Evolutionary conservation across 2,329 filamentous ascomycete genomes (phyloP), one percentile per base, ranked within the genome.

Genomic region (Paracamarosporium sp.): DNA sequence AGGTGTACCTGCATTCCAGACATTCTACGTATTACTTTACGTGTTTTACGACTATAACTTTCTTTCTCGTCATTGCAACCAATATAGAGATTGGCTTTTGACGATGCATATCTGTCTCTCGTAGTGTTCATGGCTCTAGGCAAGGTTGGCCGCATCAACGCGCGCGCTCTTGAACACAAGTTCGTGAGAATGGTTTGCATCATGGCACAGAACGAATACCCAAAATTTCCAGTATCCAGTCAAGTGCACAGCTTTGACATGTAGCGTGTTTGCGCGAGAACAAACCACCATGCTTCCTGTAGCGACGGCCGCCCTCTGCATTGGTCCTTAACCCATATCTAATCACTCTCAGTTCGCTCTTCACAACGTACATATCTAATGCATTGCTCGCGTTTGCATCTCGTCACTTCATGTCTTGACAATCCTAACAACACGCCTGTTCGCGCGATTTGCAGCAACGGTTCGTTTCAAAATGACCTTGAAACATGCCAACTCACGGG

Each of bases 1-100:
- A 68, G 68, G 72, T 71, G 70, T 68, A 78, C 74, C 71, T 76
- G 75, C 68, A 72, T 75, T 69, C 75, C 71, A 61, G 56, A 75
- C 73, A 75, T 70, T 28, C 30, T 20, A 9, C 43, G 24, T 36
- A 22, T 22, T 25, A n/a, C 13, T n/a, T n/a, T n/a, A n/a, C n/a
- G n/a, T n/a, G n/a, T n/a, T n/a, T n/a, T n/a, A n/a, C n/a, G n/a
- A n/a, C n/a, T n/a, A n/a, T n/a, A n/a, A n/a, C n/a, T n/a, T n/a
- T n/a, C n/a, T n/a, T n/a, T n/a, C n/a, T n/a, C n/a, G n/a, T n/a
- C n/a, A n/a, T n/a, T n/a, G n/a, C 3, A 9, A 40, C 17, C 7
- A 9, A 7, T 8, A 17, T 20, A 22, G 4, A 40, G 36, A n/a
- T n/a, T 20, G 22, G 36, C 17, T 40, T 6, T 22, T 40, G 36